Evolutionary conservation across 108 stramenopile species (phyloP).

Genomic region (Skeletonema costatum): DNA sequence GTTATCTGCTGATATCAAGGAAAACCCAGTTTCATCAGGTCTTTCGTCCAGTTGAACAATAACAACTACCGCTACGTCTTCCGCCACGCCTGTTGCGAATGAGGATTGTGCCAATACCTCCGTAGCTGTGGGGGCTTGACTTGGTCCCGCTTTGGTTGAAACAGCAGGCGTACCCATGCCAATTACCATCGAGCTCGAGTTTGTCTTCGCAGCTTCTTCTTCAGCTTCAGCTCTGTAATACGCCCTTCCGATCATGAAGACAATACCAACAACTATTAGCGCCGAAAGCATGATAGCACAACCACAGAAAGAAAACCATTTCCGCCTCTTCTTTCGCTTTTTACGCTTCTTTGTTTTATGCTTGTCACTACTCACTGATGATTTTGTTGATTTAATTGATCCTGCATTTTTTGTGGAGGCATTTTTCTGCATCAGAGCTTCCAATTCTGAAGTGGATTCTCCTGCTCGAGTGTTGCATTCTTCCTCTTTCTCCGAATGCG

Average conservation of each 20-base stretch:
- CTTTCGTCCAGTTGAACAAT: slow-evolving; percentile 22
- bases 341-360: background rate
- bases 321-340: slow-evolving; percentile 1
- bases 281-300: background rate
- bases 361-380: background rate
- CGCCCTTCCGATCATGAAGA: background rate
- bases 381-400: background rate
- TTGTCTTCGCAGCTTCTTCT: slow-evolving; percentile 46
- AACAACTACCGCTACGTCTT: slow-evolving; percentile 13
- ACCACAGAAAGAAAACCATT: background rate
- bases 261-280: background rate
- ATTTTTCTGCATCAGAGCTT: background rate
- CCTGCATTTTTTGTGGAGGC: background rate
- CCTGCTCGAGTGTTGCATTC: background rate
- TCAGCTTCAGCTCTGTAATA: background rate
- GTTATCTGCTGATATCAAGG: slow-evolving; percentile 11
- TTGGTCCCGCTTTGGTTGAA: background rate
- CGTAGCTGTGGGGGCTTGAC: background rate
- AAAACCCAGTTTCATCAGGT: slow-evolving; percentile 31
- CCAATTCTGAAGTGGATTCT: background rate
- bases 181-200: slow-evolving; percentile 55
- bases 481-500: background rate
- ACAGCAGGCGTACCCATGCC: slow-evolving; percentile 20
- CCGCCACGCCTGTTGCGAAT: background rate
- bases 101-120: background rate